Evolutionary conservation across 2,329 filamentous ascomycete genomes (phyloP).

Genomic region (Aspergillus ustus): DNA sequence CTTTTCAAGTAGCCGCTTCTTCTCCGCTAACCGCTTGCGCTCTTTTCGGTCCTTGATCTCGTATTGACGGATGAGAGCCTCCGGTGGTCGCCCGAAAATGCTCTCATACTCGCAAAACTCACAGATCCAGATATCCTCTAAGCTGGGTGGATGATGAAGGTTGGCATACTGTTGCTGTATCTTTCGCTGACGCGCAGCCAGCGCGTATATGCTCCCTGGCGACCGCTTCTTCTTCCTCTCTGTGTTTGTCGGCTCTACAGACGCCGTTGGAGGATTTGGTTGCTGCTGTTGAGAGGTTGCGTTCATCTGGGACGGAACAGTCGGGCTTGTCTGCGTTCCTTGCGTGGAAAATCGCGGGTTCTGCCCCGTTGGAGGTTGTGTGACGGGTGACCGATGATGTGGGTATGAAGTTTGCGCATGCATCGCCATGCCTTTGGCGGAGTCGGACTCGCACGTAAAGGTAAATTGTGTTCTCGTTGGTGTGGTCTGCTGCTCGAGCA

Average conservation of each 20-base stretch:
- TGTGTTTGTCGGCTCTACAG: conserved; percentile 52
- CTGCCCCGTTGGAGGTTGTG: conserved; percentile 37
- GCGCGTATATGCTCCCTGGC: conserved; percentile 70
- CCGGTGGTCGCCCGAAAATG: conserved; percentile 87
- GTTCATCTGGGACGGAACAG: conserved; percentile 26
- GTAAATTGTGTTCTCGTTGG: conserved; percentile 89
- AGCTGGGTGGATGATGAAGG: conserved; percentile 70
- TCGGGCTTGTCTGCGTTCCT: conserved; percentile 60
- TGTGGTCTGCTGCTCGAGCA: conserved; percentile 72
- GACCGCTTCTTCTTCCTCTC: conserved; percentile 69
- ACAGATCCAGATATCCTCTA: conserved; percentile 88
- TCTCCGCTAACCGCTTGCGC: conserved; percentile 83
- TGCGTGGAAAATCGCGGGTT: conserved; percentile 54
- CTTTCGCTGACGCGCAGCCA: conserved; percentile 77
- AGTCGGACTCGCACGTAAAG: conserved; percentile 92
- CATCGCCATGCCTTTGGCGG: conserved; percentile 77
- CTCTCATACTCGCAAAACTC: conserved; percentile 98
- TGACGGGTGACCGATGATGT: conserved; percentile 39
- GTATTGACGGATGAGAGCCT: conserved; percentile 84
- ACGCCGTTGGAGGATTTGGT: conserved; percentile 34
- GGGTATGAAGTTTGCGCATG: conserved; percentile 61
- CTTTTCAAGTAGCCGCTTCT: conserved; percentile 82
- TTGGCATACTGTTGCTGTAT: conserved; percentile 78
- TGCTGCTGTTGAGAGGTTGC: conserved; percentile 23
- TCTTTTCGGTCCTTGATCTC: conserved; percentile 91